A percentile compares a stretch with the other conserved stretches of the same genome.
Conservation (phyloP, 352 stramenopile species). For the Phytophthora niederhauseri region DNA sequence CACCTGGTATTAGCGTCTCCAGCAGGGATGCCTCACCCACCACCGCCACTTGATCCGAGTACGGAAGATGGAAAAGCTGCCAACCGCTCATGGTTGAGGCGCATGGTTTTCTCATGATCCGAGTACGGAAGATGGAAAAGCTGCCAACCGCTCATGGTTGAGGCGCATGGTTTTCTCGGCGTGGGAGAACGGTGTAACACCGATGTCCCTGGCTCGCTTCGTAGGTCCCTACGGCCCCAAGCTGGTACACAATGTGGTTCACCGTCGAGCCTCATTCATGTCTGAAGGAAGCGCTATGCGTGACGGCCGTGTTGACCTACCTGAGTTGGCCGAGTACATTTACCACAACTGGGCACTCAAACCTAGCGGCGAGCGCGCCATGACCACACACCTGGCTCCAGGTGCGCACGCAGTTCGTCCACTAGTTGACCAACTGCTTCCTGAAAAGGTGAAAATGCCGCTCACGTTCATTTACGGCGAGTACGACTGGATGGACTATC, state of each 20-base stretch:
- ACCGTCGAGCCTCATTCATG: slow-evolving; percentile 79
- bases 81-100: slow-evolving; percentile 59
- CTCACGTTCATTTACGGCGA: slow-evolving; percentile 87
- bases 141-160: slow-evolving; percentile 55
- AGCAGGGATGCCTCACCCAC: slow-evolving; percentile 64
- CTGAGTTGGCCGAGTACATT: slow-evolving; percentile 75
- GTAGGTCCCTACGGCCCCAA: slow-evolving; percentile 80
- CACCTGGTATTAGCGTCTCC: slow-evolving; percentile 81
- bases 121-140: slow-evolving; percentile 41
- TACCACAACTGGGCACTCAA: slow-evolving; percentile 90
- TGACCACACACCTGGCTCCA: slow-evolving; percentile 78
- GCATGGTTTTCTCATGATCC: no score
- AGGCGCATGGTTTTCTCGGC: slow-evolving; percentile 53
- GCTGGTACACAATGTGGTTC: slow-evolving; percentile 72
- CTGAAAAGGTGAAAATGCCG: slow-evolving; percentile 71
- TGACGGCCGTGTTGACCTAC: slow-evolving; percentile 62
- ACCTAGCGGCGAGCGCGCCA: slow-evolving; percentile 68
- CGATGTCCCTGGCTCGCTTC: slow-evolving; percentile 75
- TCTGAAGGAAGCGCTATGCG: slow-evolving; percentile 70
- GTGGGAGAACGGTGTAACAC: slow-evolving; percentile 75
- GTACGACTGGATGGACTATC: slow-evolving; percentile 89
- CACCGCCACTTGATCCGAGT: slow-evolving; percentile 46
- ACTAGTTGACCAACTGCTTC: slow-evolving; percentile 65
- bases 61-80: slow-evolving; percentile 42
- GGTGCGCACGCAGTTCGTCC: slow-evolving; percentile 70